Evolutionary conservation across 306 rosid species (phyloP), one percentile per base, ranked within the genome.

Genomic region (Fragaria vesca): DNA sequence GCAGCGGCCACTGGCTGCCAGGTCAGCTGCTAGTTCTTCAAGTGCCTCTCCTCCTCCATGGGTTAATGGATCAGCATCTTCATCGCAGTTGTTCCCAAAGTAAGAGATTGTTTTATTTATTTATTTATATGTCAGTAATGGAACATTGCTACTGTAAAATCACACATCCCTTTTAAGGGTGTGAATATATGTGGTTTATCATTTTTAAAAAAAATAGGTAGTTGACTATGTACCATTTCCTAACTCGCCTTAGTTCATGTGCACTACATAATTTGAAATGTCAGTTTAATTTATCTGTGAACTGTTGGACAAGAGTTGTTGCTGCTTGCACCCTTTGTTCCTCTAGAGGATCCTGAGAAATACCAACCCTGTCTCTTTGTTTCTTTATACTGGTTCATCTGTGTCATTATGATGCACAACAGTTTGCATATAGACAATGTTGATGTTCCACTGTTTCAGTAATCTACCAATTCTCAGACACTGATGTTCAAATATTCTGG

Each of bases 1-100:
- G 57, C 97, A 95, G 54, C 97, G 96, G 61, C 97, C 98, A 9
- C 81, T 95, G 82, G 93, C 94, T 81, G 67, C 93, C 46, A 89
- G 90, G 80, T 57, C 94, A 10, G 88, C 90, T 80, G 91, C 96
- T 65, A 89, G 93, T 82, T 40, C 88, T 77, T 90, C 97, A 47
- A 88, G 79, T 83, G 88, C 89, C 40, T 86, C 97, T 4, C 93
- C 97, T 61, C 88, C 90, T 77, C 97, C 98, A 52, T 95, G 98
- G 98, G 98, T 91, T 9, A 87, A 79, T 80, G 93, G 86, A 18
- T 88, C 92, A 48, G 20, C 90, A 48, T 87, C 97, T 75, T 87
- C 90, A 15, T 84, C 94, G 66, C 85, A 88, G 84, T 74, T 80
- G 66, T 80, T 86, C 72, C 73, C 91, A 38, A 87, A 88, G 97